phyloP scores from a whole-genome alignment of 257 asterid genomes.

The Capsicum pubescens region DNA sequence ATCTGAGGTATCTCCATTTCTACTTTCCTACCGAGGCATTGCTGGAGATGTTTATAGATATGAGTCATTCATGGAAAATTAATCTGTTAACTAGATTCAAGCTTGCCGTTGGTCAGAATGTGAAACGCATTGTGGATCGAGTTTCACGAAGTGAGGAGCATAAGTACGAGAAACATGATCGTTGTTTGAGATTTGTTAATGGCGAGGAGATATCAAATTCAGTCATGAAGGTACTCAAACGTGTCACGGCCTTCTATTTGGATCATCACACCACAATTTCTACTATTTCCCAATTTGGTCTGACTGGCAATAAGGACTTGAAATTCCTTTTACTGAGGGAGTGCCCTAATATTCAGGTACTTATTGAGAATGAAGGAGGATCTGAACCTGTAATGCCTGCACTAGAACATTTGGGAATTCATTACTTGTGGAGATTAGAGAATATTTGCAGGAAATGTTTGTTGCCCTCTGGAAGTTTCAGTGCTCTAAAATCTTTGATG shows the following conservation, averaged over 20 bases:
- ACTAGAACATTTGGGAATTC: constrained; percentile 34
- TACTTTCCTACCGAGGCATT: constrained; percentile 40
- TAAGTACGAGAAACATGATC: constrained; percentile 28
- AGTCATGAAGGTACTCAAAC: constrained; percentile 21
- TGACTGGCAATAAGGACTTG: constrained; percentile 8
- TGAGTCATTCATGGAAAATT: constrained; percentile 30
- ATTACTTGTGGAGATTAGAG: constrained; percentile 34
- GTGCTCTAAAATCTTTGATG: constrained; percentile 23
- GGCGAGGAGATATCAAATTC: constrained; percentile 21
- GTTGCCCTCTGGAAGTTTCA: constrained; percentile 27
- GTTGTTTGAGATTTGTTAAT: constrained; percentile 38
- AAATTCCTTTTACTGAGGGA: constrained; percentile 36
- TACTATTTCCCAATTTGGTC: constrained; percentile 32
- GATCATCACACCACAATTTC: constrained; percentile 36
- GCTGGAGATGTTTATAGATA: constrained; percentile 26
- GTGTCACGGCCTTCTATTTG: constrained; percentile 38
- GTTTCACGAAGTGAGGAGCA: constrained; percentile 37
- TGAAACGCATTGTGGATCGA: constrained; percentile 38
- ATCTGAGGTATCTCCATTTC: constrained; percentile 33
- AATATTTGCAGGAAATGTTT: constrained; percentile 2
- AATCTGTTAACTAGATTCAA: constrained; percentile 24
- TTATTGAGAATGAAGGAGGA: not conserved
- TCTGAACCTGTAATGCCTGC: constrained; percentile 5
- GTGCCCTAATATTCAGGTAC: constrained; percentile 36
- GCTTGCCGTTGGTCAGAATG: constrained; percentile 41